Conservation (phyloP, 768 basidiomycete species). For the Termitomyces bulborhizus region DNA sequence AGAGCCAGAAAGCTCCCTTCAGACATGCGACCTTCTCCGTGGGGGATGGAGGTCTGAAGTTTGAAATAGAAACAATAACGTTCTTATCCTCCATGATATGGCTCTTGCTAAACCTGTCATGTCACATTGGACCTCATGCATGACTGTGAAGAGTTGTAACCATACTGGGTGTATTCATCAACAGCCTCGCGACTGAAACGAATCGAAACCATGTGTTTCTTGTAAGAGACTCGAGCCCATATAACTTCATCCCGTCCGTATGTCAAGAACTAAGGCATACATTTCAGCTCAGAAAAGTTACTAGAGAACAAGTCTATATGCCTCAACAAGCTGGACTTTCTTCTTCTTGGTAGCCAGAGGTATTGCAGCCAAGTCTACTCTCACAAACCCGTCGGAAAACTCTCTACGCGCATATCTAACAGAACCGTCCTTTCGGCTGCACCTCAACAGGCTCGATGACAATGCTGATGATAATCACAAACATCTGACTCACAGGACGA, state of each 20-base stretch:
- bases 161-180: conserved; percentile 34
- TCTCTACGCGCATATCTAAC: conserved; percentile 94
- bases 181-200: conserved; percentile 51
- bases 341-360: conserved; percentile 26
- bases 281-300: not conserved
- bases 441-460: conserved; percentile 81
- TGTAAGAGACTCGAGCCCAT: conserved; percentile 66
- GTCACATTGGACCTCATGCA: not conserved
- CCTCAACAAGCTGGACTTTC: conserved; percentile 57
- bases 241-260: conserved; percentile 39
- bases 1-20: conserved; percentile 39
- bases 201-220: conserved; percentile 39
- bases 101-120: conserved; percentile 17
- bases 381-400: conserved; percentile 90
- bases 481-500: conserved; percentile 24
- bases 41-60: conserved; percentile 47
- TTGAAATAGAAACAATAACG: conserved; percentile 39
- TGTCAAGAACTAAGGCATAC: conserved; percentile 45
- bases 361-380: conserved; percentile 34
- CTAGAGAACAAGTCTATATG: conserved; percentile 13
- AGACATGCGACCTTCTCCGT: conserved; percentile 33
- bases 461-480: conserved; percentile 47
- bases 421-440: conserved; percentile 94
- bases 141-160: not conserved
- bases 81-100: conserved; percentile 40